A percentile compares a stretch with the other conserved stretches of the same genome.
Evolutionary conservation across 495 filamentous ascomycete species (phyloP).

Genomic region (Baudoinia panamericana): DNA sequence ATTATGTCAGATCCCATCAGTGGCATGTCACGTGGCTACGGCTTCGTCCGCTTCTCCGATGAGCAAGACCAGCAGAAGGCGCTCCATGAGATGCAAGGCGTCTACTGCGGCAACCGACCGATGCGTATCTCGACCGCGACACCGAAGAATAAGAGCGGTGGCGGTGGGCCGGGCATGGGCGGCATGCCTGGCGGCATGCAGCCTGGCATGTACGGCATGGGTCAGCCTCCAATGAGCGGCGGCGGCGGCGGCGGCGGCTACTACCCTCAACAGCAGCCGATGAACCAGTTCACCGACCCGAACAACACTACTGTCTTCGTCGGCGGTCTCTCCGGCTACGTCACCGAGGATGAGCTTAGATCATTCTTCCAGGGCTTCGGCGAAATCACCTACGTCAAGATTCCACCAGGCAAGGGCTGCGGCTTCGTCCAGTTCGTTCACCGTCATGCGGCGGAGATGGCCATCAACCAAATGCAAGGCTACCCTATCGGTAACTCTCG

Average conservation of each 20-base stretch:
- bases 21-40: constrained; percentile 94
- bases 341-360: constrained; percentile 96
- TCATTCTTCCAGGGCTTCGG: constrained; percentile 99
- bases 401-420: constrained; percentile 96
- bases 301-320: constrained; percentile 99
- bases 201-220: constrained; percentile 49
- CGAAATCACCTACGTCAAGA: constrained; percentile 99
- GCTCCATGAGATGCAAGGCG: constrained; percentile 94
- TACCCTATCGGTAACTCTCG: constrained; percentile 99
- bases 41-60: constrained; percentile 92
- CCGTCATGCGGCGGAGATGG: constrained; percentile 98
- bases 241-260: too few relatives aligned
- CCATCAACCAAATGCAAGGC: constrained; percentile 99
- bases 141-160: constrained; percentile 77
- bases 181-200: constrained; percentile 35
- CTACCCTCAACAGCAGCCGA: constrained; percentile 78
- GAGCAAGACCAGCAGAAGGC: constrained; percentile 92
- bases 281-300: constrained; percentile 99
- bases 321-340: constrained; percentile 91
- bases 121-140: constrained; percentile 99
- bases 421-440: constrained; percentile 99
- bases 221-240: constrained; percentile 64
- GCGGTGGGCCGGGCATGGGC: constrained; percentile 38
- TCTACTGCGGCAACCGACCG: constrained; percentile 96
- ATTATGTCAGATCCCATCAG: constrained; percentile 99